Percentiles rank a stretch among this genome's conserved stretches.
Conservation (phyloP, 768 basidiomycete species). For the Inosperma sp. region DNA sequence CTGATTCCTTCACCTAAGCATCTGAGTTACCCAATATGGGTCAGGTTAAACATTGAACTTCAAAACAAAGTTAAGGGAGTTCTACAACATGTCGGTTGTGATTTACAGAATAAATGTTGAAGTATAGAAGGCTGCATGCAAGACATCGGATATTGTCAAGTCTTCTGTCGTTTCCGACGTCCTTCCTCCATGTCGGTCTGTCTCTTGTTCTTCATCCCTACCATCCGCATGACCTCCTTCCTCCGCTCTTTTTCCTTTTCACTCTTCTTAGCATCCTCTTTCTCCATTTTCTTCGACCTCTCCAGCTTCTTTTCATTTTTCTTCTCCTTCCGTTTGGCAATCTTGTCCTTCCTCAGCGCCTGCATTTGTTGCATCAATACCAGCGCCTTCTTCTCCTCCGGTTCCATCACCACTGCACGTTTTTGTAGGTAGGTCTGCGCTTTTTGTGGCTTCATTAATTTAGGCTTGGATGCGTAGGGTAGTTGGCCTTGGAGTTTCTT, state of each 20-base stretch:
- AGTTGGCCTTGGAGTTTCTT: constrained; percentile 86
- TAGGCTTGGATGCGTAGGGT: constrained; percentile 92
- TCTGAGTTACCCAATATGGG: too few species aligned
- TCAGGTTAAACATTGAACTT: too few species aligned
- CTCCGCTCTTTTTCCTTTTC: constrained; percentile 75
- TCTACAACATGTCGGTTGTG: too few species aligned
- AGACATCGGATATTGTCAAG: not conserved
- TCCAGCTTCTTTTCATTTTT: constrained; percentile 72
- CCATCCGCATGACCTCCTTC: constrained; percentile 69
- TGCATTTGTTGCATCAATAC: constrained; percentile 91
- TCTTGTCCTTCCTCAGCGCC: constrained; percentile 86
- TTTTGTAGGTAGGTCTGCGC: constrained; percentile 86
- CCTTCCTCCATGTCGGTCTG: constrained; percentile 60
- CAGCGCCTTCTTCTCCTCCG: constrained; percentile 90
- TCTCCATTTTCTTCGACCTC: constrained; percentile 68
- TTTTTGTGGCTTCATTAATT: constrained; percentile 69
- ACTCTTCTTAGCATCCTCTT: constrained; percentile 53
- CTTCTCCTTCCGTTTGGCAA: constrained; percentile 73
- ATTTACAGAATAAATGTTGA: too few species aligned
- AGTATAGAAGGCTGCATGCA: too few species aligned
- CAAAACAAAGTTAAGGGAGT: too few species aligned
- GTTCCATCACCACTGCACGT: constrained; percentile 91
- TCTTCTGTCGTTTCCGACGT: constrained; percentile 50
- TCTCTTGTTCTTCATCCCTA: constrained; percentile 69
- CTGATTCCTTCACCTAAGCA: too few species aligned